phyloP scores from a whole-genome alignment of 345 rosid genomes.

The Eucalyptus virginea region DNA sequence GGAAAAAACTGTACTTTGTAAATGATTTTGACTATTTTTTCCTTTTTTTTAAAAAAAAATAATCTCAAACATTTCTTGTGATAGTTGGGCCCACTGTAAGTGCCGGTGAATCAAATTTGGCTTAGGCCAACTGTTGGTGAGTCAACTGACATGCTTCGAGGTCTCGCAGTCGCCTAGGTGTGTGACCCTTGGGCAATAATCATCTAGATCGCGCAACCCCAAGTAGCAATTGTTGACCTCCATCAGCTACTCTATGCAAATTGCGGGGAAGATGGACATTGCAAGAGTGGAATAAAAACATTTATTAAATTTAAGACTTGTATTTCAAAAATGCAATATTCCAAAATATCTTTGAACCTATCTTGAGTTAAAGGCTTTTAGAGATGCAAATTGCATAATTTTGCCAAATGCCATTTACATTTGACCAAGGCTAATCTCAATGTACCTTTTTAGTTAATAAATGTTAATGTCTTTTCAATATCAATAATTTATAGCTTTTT shows the following conservation, averaged over 20 bases:
- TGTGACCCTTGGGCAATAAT: not conserved
- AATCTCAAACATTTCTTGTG: not conserved
- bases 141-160: accelerated
- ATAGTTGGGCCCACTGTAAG: not conserved
- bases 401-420: not conserved
- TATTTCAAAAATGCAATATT: too few species aligned
- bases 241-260: not conserved
- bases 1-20: not conserved
- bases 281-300: not conserved
- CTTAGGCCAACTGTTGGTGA: not conserved
- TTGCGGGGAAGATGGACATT: not conserved
- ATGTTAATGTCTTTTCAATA: not conserved
- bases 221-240: not conserved
- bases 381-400: not conserved
- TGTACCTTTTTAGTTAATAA: not conserved
- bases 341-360: too few species aligned
- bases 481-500: not conserved
- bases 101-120: not conserved
- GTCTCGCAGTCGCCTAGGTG: not conserved
- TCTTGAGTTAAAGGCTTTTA: not conserved
- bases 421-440: not conserved
- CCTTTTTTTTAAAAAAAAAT: too few species aligned
- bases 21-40: not conserved
- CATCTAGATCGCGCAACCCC: not conserved
- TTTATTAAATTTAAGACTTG: not conserved